Percentiles rank a stretch among this genome's conserved stretches.
These are phyloP conservation scores for Calonectria hongkongensis DNA, from an alignment of 2,329 filamentous ascomycete species.

Conservation along the genomic window DNA sequence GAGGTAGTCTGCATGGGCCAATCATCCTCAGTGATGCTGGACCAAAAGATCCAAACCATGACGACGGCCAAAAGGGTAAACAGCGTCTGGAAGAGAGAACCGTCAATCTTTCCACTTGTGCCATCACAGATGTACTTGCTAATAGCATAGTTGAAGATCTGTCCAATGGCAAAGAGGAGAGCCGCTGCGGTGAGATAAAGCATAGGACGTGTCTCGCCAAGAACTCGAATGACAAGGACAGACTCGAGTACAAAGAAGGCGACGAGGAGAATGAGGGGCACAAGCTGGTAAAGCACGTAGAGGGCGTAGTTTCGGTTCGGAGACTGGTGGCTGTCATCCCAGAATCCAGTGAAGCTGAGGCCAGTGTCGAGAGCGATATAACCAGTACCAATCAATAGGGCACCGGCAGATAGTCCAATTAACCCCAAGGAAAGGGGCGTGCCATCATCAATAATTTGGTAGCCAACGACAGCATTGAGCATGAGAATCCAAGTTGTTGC, in stretches of 20 bases:
- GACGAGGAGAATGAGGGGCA: slow-evolving; percentile 91
- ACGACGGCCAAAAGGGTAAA: slow-evolving; percentile 92
- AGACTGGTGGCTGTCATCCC: slow-evolving; percentile 78
- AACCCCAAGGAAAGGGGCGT: slow-evolving; percentile 89
- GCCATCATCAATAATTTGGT: slow-evolving; percentile 94
- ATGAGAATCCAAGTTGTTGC: slow-evolving; percentile 93
- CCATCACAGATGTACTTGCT: slow-evolving; percentile 93
- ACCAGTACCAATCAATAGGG: slow-evolving; percentile 90
- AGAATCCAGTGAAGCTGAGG: slow-evolving; percentile 88
- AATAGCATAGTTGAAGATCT: slow-evolving; percentile 96
- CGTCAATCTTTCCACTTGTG: slow-evolving; percentile 90
- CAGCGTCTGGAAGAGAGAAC: slow-evolving; percentile 92
- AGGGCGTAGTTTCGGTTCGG: slow-evolving; percentile 87
- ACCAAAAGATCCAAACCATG: slow-evolving; percentile 96
- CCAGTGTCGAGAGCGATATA: slow-evolving; percentile 97
- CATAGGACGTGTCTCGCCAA: slow-evolving; percentile 95
- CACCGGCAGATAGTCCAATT: slow-evolving; percentile 80
- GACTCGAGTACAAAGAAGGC: slow-evolving; percentile 90
- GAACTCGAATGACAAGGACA: slow-evolving; percentile 87
- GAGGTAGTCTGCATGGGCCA: slow-evolving; percentile 81
- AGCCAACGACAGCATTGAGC: slow-evolving; percentile 94
- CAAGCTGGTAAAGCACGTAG: slow-evolving; percentile 95
- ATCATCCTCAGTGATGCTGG: slow-evolving; percentile 98
- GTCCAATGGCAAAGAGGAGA: slow-evolving; percentile 91
- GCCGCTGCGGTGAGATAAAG: slow-evolving; percentile 85